Evolutionary conservation across 768 basidiomycete species (phyloP).

Genomic region (Rhizopogon rudus): DNA sequence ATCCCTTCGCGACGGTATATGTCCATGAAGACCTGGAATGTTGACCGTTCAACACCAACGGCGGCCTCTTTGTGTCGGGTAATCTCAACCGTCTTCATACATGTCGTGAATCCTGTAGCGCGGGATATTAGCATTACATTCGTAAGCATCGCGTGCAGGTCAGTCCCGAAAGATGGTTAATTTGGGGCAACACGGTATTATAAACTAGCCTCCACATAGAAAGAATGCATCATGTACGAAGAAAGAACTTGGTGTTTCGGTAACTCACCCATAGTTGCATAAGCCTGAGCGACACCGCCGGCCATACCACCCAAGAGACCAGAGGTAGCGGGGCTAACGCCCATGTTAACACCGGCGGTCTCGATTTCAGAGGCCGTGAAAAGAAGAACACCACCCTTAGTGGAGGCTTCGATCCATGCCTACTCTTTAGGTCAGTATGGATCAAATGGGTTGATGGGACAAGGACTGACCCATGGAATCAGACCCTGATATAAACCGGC

Average conservation of each 20-base stretch:
- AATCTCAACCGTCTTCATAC: slow-evolving; percentile 99
- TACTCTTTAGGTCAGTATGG: slow-evolving; percentile 23
- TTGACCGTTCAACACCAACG: slow-evolving; percentile 81
- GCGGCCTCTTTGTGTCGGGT: slow-evolving; percentile 91
- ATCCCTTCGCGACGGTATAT: slow-evolving; percentile 93
- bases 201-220: slow-evolving; percentile 14
- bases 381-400: slow-evolving; percentile 93
- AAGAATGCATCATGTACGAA: slow-evolving; percentile 13
- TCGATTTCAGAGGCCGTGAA: slow-evolving; percentile 97
- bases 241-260: neutral
- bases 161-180: slow-evolving; percentile 11
- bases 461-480: slow-evolving; percentile 85
- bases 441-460: neutral
- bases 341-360: slow-evolving; percentile 53
- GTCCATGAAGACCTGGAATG: slow-evolving; percentile 91
- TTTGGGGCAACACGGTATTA: slow-evolving; percentile 10
- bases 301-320: slow-evolving; percentile 97
- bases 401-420: slow-evolving; percentile 99
- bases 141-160: neutral
- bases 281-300: slow-evolving; percentile 95
- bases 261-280: slow-evolving; percentile 97
- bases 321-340: slow-evolving; percentile 73
- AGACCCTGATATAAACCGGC: slow-evolving; percentile 95
- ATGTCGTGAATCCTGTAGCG: slow-evolving; percentile 86
- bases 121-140: slow-evolving; percentile 8